Conservation (phyloP, 2,329 filamentous ascomycete genomes). For the Neoscytalidium dimidiatum region DNA sequence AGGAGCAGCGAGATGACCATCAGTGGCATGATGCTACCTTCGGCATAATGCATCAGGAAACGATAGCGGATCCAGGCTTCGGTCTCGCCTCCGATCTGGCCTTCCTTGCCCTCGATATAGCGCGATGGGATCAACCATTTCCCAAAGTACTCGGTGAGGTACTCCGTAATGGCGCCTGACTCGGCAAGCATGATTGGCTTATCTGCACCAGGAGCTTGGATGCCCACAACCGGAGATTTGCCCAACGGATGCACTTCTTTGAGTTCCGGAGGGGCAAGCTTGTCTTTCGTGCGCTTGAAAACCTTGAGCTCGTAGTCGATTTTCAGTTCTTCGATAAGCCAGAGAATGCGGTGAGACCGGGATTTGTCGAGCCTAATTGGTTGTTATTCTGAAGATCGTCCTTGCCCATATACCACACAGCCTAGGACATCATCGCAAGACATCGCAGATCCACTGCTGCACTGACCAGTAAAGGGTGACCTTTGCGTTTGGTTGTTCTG, state of each 20-base stretch:
- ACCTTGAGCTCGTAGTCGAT: conserved; percentile 78
- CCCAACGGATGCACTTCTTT: conserved; percentile 80
- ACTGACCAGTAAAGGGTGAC: conserved; percentile 38
- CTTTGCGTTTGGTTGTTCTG: conserved; percentile 31
- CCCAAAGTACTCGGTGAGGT: conserved; percentile 71
- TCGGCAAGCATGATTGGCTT: conserved; percentile 72
- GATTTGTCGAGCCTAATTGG: conserved; percentile 76
- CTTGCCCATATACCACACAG: not conserved
- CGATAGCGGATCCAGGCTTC: conserved; percentile 63
- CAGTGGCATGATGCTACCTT: conserved; percentile 78
- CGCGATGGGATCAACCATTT: conserved; percentile 53
- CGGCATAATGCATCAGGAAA: conserved; percentile 80
- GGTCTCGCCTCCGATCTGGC: conserved; percentile 58
- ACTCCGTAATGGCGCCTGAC: conserved; percentile 79
- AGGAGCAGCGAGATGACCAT: conserved; percentile 67
- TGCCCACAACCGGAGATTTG: conserved; percentile 77
- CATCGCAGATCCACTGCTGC: not conserved
- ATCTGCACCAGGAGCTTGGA: conserved; percentile 53
- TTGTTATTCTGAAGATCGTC: not conserved
- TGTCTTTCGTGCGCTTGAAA: conserved; percentile 68
- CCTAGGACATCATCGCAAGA: not conserved
- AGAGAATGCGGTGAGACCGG: conserved; percentile 79
- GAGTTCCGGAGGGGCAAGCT: conserved; percentile 74
- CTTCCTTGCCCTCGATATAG: conserved; percentile 57
- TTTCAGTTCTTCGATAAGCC: conserved; percentile 81